Conservation (phyloP, 306 rosid genomes). For the Begonia fuchsioides region DNA sequence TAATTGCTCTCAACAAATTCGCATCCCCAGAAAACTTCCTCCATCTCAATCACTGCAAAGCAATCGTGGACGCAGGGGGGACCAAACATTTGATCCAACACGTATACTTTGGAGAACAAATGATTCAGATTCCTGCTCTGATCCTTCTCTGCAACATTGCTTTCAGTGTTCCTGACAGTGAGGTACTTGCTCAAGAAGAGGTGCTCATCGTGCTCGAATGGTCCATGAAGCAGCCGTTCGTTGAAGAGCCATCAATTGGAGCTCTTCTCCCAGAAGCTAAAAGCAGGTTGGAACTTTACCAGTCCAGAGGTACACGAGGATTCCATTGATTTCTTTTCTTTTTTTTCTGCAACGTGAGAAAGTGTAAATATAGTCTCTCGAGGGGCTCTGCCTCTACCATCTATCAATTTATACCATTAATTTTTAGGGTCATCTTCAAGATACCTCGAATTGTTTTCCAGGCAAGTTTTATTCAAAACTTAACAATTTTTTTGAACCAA, state of each 20-base stretch:
- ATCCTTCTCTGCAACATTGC: constrained; percentile 44
- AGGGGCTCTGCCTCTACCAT: too few species aligned
- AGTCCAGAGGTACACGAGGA: too few species aligned
- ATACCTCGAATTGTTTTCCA: too few species aligned
- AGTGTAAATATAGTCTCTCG: too few species aligned
- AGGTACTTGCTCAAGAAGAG: constrained; percentile 9
- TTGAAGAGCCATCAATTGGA: constrained; percentile 10
- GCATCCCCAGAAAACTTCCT: constrained; percentile 50
- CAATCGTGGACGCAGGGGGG: constrained; percentile 47
- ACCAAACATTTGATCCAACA: constrained; percentile 49
- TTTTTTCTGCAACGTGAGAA: too few species aligned
- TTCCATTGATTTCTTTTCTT: too few species aligned
- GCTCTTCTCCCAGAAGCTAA: constrained; percentile 43
- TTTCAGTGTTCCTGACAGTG: constrained; percentile 48
- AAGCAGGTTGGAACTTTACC: constrained; percentile 24
- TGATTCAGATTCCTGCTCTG: constrained; percentile 37
- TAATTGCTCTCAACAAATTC: constrained; percentile 39
- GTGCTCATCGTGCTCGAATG: constrained; percentile 63
- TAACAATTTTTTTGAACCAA: too few species aligned
- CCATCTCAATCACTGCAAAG: constrained; percentile 50
- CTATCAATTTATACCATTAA: too few species aligned
- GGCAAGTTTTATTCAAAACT: too few species aligned
- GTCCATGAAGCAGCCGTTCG: constrained; percentile 19
- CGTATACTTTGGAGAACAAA: constrained; percentile 47
- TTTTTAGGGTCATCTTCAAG: too few species aligned